These are phyloP conservation scores for Plasmodium relictum DNA, from an alignment of 169 alveolate species.

Conservation along the genomic window DNA sequence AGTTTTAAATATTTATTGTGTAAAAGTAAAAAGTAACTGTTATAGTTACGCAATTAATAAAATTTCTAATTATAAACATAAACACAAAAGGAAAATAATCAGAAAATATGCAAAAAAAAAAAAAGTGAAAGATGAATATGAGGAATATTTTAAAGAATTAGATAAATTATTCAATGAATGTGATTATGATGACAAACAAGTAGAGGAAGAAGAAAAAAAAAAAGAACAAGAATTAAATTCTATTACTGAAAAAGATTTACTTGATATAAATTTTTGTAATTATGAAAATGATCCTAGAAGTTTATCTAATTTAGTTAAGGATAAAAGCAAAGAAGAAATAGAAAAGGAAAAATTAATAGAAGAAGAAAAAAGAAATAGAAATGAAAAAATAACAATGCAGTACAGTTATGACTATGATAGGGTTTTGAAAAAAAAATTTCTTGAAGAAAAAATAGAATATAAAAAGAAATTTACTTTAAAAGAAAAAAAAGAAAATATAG, in stretches of 20 bases:
- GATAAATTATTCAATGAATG: conserved; percentile 62
- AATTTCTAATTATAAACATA: neutral
- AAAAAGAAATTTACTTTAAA: conserved; percentile 40
- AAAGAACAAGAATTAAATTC: conserved; percentile 43
- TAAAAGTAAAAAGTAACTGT: neutral
- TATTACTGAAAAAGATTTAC: conserved; percentile 39
- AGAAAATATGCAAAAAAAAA: conserved; percentile 12
- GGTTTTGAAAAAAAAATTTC: conserved; percentile 44
- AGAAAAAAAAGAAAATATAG: conserved; percentile 25
- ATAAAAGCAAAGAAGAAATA: conserved; percentile 16
- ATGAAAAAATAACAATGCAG: conserved; percentile 5
- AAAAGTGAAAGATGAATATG: conserved; percentile 47
- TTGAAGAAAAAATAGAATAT: conserved; percentile 27
- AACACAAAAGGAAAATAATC: neutral
- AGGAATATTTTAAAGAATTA: conserved; percentile 49
- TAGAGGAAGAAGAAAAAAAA: conserved; percentile 64
- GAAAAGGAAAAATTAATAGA: conserved; percentile 1
- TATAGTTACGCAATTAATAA: conserved; percentile 1
- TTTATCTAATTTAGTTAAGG: conserved; percentile 31
- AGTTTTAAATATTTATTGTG: neutral
- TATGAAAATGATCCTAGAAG: conserved; percentile 75
- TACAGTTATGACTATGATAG: conserved; percentile 72
- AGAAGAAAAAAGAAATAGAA: neutral
- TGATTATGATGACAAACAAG: conserved; percentile 52
- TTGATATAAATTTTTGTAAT: conserved; percentile 58